Evolutionary conservation across 1,139 yeast species (phyloP), one percentile per base, ranked within the genome.

Genomic region (Fermentozyma sake): DNA sequence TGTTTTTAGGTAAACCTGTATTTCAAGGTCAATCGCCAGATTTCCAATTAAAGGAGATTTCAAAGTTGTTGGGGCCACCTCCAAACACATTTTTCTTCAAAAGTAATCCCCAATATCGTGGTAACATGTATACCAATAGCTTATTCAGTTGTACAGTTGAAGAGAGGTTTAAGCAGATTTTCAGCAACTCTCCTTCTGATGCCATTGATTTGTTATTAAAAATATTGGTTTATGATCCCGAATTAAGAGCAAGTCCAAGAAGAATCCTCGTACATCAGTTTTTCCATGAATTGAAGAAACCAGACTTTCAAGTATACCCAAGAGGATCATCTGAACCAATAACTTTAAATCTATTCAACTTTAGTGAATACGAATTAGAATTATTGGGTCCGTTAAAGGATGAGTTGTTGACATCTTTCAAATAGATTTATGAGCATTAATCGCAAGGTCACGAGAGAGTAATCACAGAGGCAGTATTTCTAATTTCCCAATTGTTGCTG

Each of bases 21-120:
- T 83, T 83, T 58, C 91, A 81, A 58, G 93, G 93, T 29, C 79
- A 75, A 44, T 78, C 79, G 29, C 85, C 89, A 9, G 71, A 79
- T 48, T 57, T 79, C 29, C 94, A 82, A 53, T 63, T 82, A 41
- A 72, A 83, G 48, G 94, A 82, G 52, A 82, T 82, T 38, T 75
- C 86, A 2, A 82, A 82, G 51, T 57, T 82, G 33, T 61, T 82
- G 45, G 94, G 94, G 1, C 79, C 80, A 7, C 91, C 91, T 12
- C 79, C 83, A 22, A 80, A 79, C 44, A 70, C 78, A 29, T 82
- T 81, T 48, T 75, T 82, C 41, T 79, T 75, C 56, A 78, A 79
- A 44, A 76, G 81, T 28, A 81, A 81, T 47, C 84, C 89, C 13
- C 72, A 73, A 36, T 82, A 80, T 52, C 70, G 77, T 42, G 93